Evolutionary conservation across 257 asterid genomes (phyloP).

Genomic region (Mitragyna speciosa): DNA sequence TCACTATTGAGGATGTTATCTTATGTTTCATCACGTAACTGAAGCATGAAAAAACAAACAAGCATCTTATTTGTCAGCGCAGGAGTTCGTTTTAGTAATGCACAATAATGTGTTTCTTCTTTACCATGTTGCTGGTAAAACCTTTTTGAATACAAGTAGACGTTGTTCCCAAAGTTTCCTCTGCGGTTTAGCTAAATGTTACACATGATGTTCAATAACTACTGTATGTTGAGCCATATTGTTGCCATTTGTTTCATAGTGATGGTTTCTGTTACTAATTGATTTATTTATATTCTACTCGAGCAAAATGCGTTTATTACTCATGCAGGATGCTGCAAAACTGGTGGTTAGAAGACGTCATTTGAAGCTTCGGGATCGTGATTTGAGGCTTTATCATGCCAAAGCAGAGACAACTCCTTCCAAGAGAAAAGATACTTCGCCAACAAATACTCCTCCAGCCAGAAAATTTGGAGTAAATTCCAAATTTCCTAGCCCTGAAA

Average conservation of each 20-base stretch:
- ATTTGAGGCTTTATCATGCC: constrained; percentile 67
- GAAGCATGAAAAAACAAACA: not conserved
- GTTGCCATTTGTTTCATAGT: not conserved
- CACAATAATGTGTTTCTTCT: not conserved
- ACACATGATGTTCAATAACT: not conserved
- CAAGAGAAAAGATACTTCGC: constrained; percentile 45
- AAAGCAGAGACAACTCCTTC: constrained; percentile 48
- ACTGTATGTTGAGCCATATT: not conserved
- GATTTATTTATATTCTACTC: not conserved
- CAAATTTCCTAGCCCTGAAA: constrained; percentile 36
- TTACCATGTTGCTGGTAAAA: not conserved
- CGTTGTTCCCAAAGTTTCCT: not conserved
- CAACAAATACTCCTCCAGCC: constrained; percentile 31
- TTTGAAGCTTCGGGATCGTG: constrained; percentile 71
- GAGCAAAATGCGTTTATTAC: constrained; percentile 2
- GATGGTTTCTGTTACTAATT: not conserved
- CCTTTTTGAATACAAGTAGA: not conserved
- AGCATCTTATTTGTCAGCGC: not conserved
- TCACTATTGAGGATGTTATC: not conserved
- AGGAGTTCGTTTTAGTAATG: not conserved
- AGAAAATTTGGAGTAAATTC: constrained; percentile 38
- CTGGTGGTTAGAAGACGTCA: constrained; percentile 42
- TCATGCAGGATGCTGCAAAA: constrained; percentile 72
- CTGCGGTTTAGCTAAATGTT: not conserved
- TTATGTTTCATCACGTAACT: not conserved